Conservation (phyloP, 805 yeast species). For the Yamadazyma sp. region DNA sequence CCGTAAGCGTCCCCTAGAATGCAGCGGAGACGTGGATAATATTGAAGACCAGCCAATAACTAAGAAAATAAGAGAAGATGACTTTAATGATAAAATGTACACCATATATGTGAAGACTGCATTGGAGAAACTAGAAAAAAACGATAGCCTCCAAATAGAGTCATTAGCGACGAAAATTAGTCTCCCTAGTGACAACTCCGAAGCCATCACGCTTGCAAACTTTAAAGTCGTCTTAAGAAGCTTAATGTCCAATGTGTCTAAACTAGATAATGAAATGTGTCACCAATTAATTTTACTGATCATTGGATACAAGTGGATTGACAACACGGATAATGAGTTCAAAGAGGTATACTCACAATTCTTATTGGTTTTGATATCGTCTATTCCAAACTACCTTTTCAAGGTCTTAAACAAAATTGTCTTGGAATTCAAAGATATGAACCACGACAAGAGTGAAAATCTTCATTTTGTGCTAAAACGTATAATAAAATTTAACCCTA, state of each 20-base stretch:
- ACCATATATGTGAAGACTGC: constrained; percentile 60
- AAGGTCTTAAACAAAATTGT: constrained; percentile 76
- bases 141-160: constrained; percentile 56
- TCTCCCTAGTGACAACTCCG: constrained; percentile 51
- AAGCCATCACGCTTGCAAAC: constrained; percentile 53
- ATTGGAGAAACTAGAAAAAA: constrained; percentile 59
- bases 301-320: constrained; percentile 65
- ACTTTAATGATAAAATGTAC: constrained; percentile 41
- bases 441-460: constrained; percentile 1
- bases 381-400: constrained; percentile 86
- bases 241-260: constrained; percentile 63
- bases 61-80: constrained; percentile 6
- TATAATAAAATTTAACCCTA: constrained; percentile 75
- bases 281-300: constrained; percentile 58
- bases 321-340: constrained; percentile 19
- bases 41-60: constrained; percentile 6
- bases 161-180: constrained; percentile 59
- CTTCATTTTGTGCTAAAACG: constrained; percentile 65
- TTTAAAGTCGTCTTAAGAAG: constrained; percentile 55
- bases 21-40: constrained; percentile 11
- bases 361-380: constrained; percentile 73
- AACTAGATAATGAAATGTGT: constrained; percentile 59
- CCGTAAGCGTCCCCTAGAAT: constrained; percentile 28
- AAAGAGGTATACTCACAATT: constrained; percentile 58
- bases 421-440: constrained; percentile 48